phyloP scores from a whole-genome alignment of 1,139 yeast species.

The Taphrina sp. region DNA sequence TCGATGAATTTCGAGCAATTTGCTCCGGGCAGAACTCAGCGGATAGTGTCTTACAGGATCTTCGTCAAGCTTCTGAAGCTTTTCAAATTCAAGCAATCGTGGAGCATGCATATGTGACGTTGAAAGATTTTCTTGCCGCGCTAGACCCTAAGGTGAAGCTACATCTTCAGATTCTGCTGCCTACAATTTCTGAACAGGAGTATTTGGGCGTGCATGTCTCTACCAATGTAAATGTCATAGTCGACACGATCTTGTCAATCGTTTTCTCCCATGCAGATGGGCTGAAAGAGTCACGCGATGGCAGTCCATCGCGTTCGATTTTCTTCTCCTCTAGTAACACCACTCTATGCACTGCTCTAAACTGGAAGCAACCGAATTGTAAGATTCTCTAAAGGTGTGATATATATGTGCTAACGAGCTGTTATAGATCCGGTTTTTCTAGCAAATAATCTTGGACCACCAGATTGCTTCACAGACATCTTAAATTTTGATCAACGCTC shows the following conservation, averaged over 20 bases:
- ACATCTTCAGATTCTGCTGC: constrained; percentile 76
- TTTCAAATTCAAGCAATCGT: constrained; percentile 2
- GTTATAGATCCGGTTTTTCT: constrained; percentile 29
- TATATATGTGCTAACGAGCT: constrained; percentile 73
- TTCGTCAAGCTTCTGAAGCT: neutral
- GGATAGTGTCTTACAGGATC: neutral
- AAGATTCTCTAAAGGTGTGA: constrained; percentile 94
- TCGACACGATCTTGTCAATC: constrained; percentile 67
- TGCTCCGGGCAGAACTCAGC: neutral
- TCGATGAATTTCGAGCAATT: constrained; percentile 6
- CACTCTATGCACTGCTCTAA: constrained; percentile 81
- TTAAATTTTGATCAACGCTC: constrained; percentile 32
- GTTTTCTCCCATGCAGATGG: constrained; percentile 68
- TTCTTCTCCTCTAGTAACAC: constrained; percentile 85
- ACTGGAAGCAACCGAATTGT: constrained; percentile 98
- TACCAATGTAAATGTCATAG: constrained; percentile 62
- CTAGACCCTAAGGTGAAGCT: constrained; percentile 63
- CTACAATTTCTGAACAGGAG: constrained; percentile 65
- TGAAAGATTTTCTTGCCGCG: constrained; percentile 49
- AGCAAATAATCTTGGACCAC: constrained; percentile 13
- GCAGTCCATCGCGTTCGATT: constrained; percentile 42
- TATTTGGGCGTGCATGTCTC: constrained; percentile 49
- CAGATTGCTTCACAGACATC: constrained; percentile 38
- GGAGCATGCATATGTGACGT: constrained; percentile 42
- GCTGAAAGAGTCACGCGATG: neutral